Base-by-base conservation (phyloP, 176 grass and related monocot species). In the Rhynchospora tenuis region DNA sequence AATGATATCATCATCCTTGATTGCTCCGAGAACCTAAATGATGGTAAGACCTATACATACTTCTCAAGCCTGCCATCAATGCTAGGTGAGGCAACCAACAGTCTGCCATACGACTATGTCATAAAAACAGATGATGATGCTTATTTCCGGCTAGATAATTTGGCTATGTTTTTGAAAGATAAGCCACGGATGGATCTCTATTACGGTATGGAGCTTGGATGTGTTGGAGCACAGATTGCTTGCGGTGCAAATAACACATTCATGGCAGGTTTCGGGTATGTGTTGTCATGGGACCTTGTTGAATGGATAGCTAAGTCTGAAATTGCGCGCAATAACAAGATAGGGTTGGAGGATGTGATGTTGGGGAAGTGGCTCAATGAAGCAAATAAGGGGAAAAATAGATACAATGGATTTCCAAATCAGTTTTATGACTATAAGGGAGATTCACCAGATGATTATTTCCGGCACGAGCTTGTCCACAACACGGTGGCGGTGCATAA, bases 11-110 rank as follows among this genome's bases (percentile, higher is more conserved):
- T 94, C 48, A 83, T 92, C 62, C 85, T 94, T 20, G 73, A 94
- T 84, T 94, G 90, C 88, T 86, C 84, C 7, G 93, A 92, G 88
- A 94, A 94, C 88, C 88, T 92, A 90, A 82, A 92, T 79, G 69
- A 38, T 19, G 92, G 88, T 50, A 92, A 94, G 90, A 94, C 90
- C 1, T 88, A 94, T 86, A 43, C 63, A 47, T 95, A 84, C 88
- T 90, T 94, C 83, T 86, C 92, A 7, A 43, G 83, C 42, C 44
- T 94, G 20, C 84, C 88, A 1, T 27, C 7, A 0, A 38, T 84
- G 2, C 83, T 91, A 48, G 17, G 38, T 51, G 80, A 0, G n/a
- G 51, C 16, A 0, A 20, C 11, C 27, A 44, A 67, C 26, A 47
- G 9, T 67, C 38, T 1, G 19, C 42, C 59, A 45, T 92, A 92